phyloP scores from a whole-genome alignment of 2,329 filamentous ascomycete genomes.

The Rhytidhysteron rufulum region DNA sequence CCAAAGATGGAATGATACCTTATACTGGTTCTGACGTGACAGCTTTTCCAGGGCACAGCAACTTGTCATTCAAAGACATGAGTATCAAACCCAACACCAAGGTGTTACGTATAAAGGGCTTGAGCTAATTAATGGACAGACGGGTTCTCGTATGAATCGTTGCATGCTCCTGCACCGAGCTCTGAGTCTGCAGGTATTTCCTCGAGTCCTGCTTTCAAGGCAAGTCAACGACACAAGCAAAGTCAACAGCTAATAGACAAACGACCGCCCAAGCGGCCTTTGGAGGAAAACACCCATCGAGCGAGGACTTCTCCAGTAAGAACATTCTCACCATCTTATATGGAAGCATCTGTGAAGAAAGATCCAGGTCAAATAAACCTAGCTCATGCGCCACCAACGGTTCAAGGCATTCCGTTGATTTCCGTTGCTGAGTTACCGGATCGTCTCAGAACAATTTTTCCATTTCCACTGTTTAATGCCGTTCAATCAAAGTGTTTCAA shows the following conservation, averaged over 20 bases:
- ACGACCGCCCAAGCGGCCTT: constrained; percentile 13
- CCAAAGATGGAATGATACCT: not conserved
- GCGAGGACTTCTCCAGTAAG: not conserved
- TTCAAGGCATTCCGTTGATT: constrained; percentile 60
- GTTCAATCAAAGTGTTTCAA: constrained; percentile 77
- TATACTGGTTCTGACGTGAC: constrained; percentile 5
- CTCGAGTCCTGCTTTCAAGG: constrained; percentile 40
- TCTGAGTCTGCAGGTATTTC: constrained; percentile 26
- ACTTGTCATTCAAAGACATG: constrained; percentile 3
- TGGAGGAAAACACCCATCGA: not conserved
- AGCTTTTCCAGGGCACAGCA: constrained; percentile 5
- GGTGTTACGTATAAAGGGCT: too few relatives aligned
- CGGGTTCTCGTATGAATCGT: constrained; percentile 20
- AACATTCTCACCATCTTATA: not conserved
- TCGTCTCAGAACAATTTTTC: constrained; percentile 65
- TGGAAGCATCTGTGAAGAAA: not conserved
- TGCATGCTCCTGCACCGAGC: constrained; percentile 19
- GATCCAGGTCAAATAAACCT: constrained; percentile 4
- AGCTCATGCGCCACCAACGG: constrained; percentile 38
- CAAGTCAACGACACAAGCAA: constrained; percentile 26
- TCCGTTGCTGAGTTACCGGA: constrained; percentile 62
- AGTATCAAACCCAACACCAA: constrained; percentile 6
- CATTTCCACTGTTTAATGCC: constrained; percentile 73
- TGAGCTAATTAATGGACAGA: too few relatives aligned
- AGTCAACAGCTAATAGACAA: not conserved